Evolutionary conservation across 1,139 yeast genomes (phyloP), one percentile per base, ranked within the genome.

Genomic region (Sugiyamaella grinbergsii): DNA sequence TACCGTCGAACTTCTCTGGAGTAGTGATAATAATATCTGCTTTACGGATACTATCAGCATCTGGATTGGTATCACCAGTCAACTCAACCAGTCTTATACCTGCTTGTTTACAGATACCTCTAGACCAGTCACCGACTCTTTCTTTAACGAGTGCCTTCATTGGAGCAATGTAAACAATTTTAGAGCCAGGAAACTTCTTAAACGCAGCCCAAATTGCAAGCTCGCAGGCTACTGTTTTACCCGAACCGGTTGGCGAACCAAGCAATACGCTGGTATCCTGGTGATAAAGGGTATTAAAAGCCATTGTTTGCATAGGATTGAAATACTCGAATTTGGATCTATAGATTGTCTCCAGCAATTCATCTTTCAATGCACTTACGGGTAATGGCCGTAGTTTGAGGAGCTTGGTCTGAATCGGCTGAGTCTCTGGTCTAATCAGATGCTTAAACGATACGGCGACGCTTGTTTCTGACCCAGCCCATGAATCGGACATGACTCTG

Each of bases 221-320:
- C 65, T 94, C 99, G 0, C 98, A 96, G 22, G 94, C 98, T 38
- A 93, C 86, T 0, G 98, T 94, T 67, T 94, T 94, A 59, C 99
- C 99, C 0, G 98, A 93, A 26, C 98, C 98, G 1, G 98, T 94
- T 2, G 99, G 99, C 0, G 98, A 91, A 11, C 99, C 99, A 39
- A 94, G 88, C 68, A 94, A 86, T 0, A 85, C 91, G 66, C 87
- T 87, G 2, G 84, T 79, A 57, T 85, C 81, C 1, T 85, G 72
- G 65, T 93, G 84, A 69, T 91, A 94, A 40, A 94, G 71, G 0
- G 96, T 80, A 64, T 91, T 96, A 70, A 94, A 94, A 0, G 86
- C 81, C 98, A 93, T 93, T 0, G 98, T 91, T 70, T 94, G 98
- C 96, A 94, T 91, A 4, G 98, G 98, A 65, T 94, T 94, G 76